Base-by-base conservation (phyloP, 305 asterid genomes). In the Plantago rigida region DNA sequence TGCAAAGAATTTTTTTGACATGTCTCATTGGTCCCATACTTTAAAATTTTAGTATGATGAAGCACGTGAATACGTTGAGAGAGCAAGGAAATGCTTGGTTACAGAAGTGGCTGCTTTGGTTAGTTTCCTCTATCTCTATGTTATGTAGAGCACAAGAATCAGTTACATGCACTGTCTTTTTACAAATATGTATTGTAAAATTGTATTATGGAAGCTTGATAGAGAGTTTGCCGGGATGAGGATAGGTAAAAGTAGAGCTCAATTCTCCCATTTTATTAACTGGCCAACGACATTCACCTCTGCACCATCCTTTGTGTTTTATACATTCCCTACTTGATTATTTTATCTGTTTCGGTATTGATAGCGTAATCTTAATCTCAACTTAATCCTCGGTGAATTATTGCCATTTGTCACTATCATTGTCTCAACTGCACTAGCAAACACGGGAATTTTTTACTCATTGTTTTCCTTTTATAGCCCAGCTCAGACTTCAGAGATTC, bases 61-160 rank as follows among this genome's bases (percentile, higher is more conserved):
- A 79, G 99, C 97, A 53, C 92, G 79, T 3, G 96, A 93, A 69
- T 89, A 85, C 78, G 87, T 93, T 45, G 97, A 89, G 66, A 85
- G 99, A 82, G 97, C 96, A 63, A 79, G 99, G 76, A 93, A 81
- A 77, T 93, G 97, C 68, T 79, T 93, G 82, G 99, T 96, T 46
- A 93, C 99, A 4, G 99, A 93, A 75, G 96, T 93, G 67, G 95
- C 99, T 74, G 96, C 99, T 14, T 79, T 93, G 97, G 99, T 93
- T 58, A 70, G 87, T 75, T 68, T 66, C 71, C 77, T 66, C 49
- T 55, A 52, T 54, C 65, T 59, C 67, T 63, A 52, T 48, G 29
- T 44, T 64, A 57, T 51, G 26, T 22, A 22, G 26, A 22, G 26
- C 26, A 22, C 26, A 22, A 1, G 26, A 22, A 22, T 22, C 2